phyloP scores from a whole-genome alignment of 2,329 filamentous ascomycete species.

The Colletotrichum cuscutae region DNA sequence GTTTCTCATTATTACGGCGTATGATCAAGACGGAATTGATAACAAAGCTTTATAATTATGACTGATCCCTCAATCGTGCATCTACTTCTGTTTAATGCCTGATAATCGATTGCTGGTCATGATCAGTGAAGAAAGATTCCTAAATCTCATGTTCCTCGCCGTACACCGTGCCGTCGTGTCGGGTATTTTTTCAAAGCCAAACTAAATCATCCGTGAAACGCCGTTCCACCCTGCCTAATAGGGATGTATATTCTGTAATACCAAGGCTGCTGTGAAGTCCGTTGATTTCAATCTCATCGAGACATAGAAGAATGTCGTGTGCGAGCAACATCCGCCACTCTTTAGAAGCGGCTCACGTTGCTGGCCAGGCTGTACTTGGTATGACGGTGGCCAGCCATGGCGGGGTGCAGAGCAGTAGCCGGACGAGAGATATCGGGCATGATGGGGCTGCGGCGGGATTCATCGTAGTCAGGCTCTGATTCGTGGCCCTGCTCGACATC shows the following conservation, averaged over 20 bases:
- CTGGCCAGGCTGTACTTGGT: constrained; percentile 61
- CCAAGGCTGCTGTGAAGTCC: neutral
- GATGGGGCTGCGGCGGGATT: constrained; percentile 63
- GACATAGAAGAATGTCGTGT: neutral
- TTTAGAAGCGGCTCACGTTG: constrained; percentile 60
- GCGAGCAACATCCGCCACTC: no score
- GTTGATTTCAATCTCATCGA: neutral
- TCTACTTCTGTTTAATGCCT: constrained; percentile 5
- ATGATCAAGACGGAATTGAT: neutral
- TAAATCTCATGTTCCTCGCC: constrained; percentile 9
- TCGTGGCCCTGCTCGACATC: constrained; percentile 41
- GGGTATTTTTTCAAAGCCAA: constrained; percentile 25
- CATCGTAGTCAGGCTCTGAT: constrained; percentile 24
- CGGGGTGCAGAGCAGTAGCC: constrained; percentile 67
- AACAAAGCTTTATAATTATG: constrained; percentile 11
- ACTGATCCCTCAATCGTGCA: constrained; percentile 18
- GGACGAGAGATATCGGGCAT: constrained; percentile 65
- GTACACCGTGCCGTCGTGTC: constrained; percentile 10
- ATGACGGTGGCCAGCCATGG: constrained; percentile 47
- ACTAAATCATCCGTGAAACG: constrained; percentile 19
- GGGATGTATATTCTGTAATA: neutral
- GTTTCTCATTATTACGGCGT: neutral
- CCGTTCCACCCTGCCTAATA: neutral
- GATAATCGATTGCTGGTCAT: constrained; percentile 1
- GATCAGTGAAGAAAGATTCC: constrained; percentile 2